These are phyloP conservation scores for Pneumocystis wakefieldiae DNA, from an alignment of 1,139 yeast species.

Conservation along the genomic window DNA sequence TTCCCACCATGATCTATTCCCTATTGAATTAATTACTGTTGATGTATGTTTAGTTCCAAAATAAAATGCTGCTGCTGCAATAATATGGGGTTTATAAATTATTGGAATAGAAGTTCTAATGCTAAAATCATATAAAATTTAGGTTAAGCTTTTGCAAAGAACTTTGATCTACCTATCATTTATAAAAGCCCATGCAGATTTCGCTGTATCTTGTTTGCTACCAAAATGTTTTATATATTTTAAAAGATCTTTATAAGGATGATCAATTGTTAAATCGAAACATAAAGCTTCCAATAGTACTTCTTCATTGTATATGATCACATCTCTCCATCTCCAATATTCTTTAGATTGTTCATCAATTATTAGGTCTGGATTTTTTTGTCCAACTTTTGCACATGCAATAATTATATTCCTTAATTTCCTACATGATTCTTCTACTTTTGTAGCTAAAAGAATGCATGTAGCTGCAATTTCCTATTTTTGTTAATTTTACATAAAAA, in stretches of 20 bases:
- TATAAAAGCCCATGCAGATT: constrained; percentile 27
- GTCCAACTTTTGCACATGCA: constrained; percentile 34
- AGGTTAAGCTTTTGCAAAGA: not conserved
- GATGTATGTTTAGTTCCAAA: constrained; percentile 22
- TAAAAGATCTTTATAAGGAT: constrained; percentile 28
- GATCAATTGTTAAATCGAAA: constrained; percentile 33
- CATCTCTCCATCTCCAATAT: constrained; percentile 38
- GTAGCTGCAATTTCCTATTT: constrained; percentile 35
- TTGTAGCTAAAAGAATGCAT: constrained; percentile 36
- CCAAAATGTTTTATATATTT: constrained; percentile 19
- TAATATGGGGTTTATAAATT: constrained; percentile 20
- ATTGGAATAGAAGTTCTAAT: constrained; percentile 26
- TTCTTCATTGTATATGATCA: constrained; percentile 33
- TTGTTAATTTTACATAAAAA: not conserved
- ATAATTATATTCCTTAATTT: constrained; percentile 33
- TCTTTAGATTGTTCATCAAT: constrained; percentile 36
- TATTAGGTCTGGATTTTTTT: constrained; percentile 27
- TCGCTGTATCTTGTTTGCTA: constrained; percentile 19
- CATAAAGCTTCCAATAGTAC: constrained; percentile 33
- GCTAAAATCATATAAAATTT: not conserved
- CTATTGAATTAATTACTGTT: constrained; percentile 10
- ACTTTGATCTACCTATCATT: constrained; percentile 22
- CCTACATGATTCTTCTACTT: constrained; percentile 38
- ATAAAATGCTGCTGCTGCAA: constrained; percentile 28
- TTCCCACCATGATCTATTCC: constrained; percentile 21